Base-by-base conservation (phyloP, 2,329 filamentous ascomycete species). In the Penicillium sp. region DNA sequence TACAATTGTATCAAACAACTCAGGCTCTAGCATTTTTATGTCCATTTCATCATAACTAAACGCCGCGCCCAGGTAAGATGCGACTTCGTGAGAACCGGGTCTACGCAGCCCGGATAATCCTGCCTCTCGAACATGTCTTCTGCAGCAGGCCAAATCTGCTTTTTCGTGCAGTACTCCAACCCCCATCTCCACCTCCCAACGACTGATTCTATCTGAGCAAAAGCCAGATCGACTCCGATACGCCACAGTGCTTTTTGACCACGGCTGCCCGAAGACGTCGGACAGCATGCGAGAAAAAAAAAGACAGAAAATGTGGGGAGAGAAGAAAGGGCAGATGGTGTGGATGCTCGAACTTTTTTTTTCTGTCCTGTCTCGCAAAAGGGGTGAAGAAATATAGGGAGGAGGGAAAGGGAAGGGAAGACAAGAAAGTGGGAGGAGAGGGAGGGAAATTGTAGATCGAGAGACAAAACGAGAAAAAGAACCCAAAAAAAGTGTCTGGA, bases 1-100 rank as follows among this genome's bases (percentile, higher is more conserved):
- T 49, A 49, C 10, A 33, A 33, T 33, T 33, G 6, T 33, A 4
- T 26, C 16, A 28, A 6, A 45, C 22, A 54, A 25, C 43, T 38
- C 40, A 59, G 61, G 52, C 58, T 63, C 63, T 69, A 68, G 63
- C 62, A 66, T 65, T 66, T 68, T 66, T 70, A 73, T 72, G 67
- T 72, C 69, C 71, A 74, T 75, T 70, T 72, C 70, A 68, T 74
- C 71, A 69, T 73, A 66, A 70, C 64, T 70, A 66, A 67, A 71
- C 66, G 67, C 68, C 66, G 68, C 65, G 63, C 64, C 61, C 59
- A 64, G 56, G 56, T 63, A 65, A 70, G 67, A 69, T 66, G 65
- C 68, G 63, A 66, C 68, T 68, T 73, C 70, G 62, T 72, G 65
- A 72, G 35, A 60, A 61, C 59, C 63, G 66, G 67, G 60, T 65